Conservation (phyloP, 257 asterid species). For the Penstemon newberryi region DNA sequence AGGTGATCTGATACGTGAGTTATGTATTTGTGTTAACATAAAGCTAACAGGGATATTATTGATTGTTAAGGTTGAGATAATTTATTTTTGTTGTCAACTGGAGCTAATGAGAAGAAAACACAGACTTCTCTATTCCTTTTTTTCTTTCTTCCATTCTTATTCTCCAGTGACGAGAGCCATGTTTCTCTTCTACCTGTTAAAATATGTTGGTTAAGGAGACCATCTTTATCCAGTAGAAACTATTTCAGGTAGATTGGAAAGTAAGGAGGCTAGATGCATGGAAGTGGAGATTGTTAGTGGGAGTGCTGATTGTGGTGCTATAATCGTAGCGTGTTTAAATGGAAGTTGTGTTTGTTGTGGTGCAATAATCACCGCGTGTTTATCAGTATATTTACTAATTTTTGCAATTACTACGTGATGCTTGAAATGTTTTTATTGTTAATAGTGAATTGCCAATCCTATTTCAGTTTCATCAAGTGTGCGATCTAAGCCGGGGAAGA, state of each 20-base stretch:
- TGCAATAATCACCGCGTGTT: too few relatives aligned
- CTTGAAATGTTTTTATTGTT: too few relatives aligned
- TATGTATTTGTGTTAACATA: neutral
- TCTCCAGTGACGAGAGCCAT: neutral
- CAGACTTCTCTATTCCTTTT: neutral
- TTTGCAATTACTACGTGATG: too few relatives aligned
- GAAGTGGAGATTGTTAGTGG: neutral
- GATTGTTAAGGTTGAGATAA: constrained; percentile 1
- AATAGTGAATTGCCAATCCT: too few relatives aligned
- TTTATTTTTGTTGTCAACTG: constrained; percentile 7
- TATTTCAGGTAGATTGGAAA: neutral
- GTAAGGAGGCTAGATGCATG: neutral
- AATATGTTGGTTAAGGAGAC: neutral
- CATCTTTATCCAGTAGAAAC: neutral
- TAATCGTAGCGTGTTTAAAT: too few relatives aligned
- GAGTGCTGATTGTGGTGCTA: neutral
- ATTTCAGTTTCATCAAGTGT: too few relatives aligned
- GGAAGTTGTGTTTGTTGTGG: too few relatives aligned
- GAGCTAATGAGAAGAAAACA: neutral
- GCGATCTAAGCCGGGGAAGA: too few relatives aligned
- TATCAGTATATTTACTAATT: too few relatives aligned
- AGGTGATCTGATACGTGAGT: neutral
- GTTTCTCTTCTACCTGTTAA: neutral
- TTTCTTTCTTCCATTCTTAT: neutral
- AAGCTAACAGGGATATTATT: neutral